Base-by-base conservation (phyloP, 176 grass and related monocot genomes). In the Carex myosuroides region DNA sequence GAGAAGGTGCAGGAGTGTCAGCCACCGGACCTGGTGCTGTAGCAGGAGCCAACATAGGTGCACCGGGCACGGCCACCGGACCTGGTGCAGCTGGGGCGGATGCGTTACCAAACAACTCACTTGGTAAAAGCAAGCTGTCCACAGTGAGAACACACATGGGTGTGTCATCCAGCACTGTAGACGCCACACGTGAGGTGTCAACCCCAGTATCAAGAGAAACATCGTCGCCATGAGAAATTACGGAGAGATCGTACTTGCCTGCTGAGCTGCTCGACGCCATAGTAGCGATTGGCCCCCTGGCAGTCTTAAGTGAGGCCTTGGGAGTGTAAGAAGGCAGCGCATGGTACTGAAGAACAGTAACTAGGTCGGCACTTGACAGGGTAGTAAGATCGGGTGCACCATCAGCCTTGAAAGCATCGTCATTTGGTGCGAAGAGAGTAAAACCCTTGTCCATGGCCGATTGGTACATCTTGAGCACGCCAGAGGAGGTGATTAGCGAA, bases 281-380 rank as follows among this genome's bases (percentile, higher is more conserved):
- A 44, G 96, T 99, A 21, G 83, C 37, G 32, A 99, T 87, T 16
- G 13, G 17, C 54, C 96, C 93, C 60, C 33, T 88, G 10, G 87
- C 73, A 65, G 79, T 87, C 91, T 99, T 99, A 14, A 99, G 96
- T 30, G 96, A 92, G n/a, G 88, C 88, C 87, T 95, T 99, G 52
- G 96, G 96, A 63, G 67, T 88, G 91, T 99, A 99, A 48, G 84
- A 86, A 35, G 96, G 96, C 62, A 99, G 53, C 1, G 96, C 96
- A 84, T 99, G 96, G 91, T 93, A 99, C 91, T 95, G 85, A 22
- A 99, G 91, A 16, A 99, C 81, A 35, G 91, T 88, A 70, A 99
- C 96, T 17, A 95, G 91, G 20, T 95, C 96, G 33, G 91, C 91
- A 82, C 89, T 87, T 33, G 91, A 87, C 57, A 99, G 85, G 69